These are phyloP conservation scores for Stereum hirsutum DNA, from an alignment of 1,284 basidiomycete genomes.

Conservation along the genomic window DNA sequence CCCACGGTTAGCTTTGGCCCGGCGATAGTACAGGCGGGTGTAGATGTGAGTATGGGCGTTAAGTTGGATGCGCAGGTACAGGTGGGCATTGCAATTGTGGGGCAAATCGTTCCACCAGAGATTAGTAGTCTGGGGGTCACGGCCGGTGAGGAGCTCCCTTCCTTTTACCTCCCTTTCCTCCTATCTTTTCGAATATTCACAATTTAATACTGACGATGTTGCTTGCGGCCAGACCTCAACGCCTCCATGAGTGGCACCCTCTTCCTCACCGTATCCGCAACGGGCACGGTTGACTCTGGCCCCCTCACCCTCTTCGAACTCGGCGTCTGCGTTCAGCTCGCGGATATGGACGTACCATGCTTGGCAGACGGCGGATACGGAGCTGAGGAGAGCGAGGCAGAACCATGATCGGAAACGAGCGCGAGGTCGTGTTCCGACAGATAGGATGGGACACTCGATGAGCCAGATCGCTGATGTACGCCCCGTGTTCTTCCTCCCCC, in stretches of 20 bases:
- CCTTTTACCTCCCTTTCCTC: no score
- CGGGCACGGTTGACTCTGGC: neutral
- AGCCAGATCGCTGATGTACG: constrained; percentile 71
- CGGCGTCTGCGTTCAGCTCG: constrained; percentile 66
- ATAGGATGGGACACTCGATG: constrained; percentile 59
- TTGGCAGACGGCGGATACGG: constrained; percentile 76
- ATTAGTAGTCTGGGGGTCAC: no score
- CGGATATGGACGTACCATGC: constrained; percentile 76
- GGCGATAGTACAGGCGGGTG: no score
- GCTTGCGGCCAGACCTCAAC: neutral
- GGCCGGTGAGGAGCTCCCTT: no score
- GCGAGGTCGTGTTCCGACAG: constrained; percentile 59
- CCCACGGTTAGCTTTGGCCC: no score
- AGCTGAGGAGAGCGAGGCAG: constrained; percentile 64
- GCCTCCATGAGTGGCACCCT: neutral
- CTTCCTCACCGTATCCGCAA: neutral
- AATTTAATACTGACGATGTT: no score
- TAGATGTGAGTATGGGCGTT: no score
- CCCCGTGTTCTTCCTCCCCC: constrained; percentile 5
- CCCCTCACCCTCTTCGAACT: neutral
- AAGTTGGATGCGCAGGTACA: no score
- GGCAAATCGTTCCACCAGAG: no score
- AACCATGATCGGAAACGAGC: constrained; percentile 76
- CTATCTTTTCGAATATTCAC: no score
- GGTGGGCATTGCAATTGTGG: no score